Base-by-base conservation (phyloP, 148 eudicot species). In the Persicaria tinctoria region DNA sequence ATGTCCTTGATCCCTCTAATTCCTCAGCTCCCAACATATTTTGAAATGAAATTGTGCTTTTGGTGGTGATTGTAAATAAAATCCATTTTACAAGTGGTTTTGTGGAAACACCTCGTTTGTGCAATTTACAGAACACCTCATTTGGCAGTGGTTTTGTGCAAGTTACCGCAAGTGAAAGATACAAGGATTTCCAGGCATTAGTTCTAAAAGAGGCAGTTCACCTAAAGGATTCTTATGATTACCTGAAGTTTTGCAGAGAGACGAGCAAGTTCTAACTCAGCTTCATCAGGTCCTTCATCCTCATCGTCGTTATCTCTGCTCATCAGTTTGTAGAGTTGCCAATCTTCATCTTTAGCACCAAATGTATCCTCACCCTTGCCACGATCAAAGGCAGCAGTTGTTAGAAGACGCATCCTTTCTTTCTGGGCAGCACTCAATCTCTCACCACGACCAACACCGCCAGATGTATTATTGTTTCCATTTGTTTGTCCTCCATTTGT, bases 351-450 rank as follows among this genome's bases (percentile, higher is more conserved):
- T 80, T 74, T 92, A 51, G 85, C 84, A 75, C 97, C 99, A 82
- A 96, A 96, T 74, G 94, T 96, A 75, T 96, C 99, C 85, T 96
- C 99, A 46, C 97, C 99, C 80, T 96, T 96, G 53, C 99, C 99
- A 44, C 97, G 82, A 82, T 96, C 99, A 80, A 90, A 96, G 68
- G 97, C 99, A 79, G 99, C 99, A 54, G 97, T 92, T 69, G 99
- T 86, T 79, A 96, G 82, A 45, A 96, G 90, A 73, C 97, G 94
- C 99, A 96, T 96, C 80, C 99, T 92, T 75, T 96, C 99, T 83
- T 87, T 95, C 80, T 95, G 97, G 70, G 93, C 91, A 73, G 97
- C 88, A 88, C 85, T 95, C 79, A 92, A 83, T 80, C 99, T 89
- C 84, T 96, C 97, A 51, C 99, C 99, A 62, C 99, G 99, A 8